Conservation (phyloP, 371 early-diverging fungal species). For the Mucor ambiguus region DNA sequence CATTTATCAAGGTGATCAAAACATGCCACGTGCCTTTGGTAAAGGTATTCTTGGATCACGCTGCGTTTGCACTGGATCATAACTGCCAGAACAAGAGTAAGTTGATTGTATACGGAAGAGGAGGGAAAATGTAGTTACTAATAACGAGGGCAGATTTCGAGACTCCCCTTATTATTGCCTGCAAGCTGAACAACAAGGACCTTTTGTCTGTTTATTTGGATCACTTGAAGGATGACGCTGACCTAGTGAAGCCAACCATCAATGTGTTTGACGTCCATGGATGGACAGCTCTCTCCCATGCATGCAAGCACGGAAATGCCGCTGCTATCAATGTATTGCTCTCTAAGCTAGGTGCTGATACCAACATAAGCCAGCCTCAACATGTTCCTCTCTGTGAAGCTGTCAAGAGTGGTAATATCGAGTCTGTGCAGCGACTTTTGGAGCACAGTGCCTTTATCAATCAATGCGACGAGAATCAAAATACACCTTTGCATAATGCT, state of each 20-base stretch:
- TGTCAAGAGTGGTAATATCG: conserved; percentile 20
- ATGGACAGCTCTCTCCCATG: conserved; percentile 35
- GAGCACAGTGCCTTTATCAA: conserved; percentile 21
- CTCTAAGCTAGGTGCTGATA: conserved; percentile 24
- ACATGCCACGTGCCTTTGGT: conserved; percentile 15
- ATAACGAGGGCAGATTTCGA: conserved; percentile 18
- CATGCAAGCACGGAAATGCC: conserved; percentile 29
- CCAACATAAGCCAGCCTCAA: conserved; percentile 17
- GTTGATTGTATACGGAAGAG: background rate
- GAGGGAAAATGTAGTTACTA: too few relatives aligned
- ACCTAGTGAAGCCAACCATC: background rate
- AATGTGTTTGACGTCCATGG: conserved; percentile 23
- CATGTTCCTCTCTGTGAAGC: conserved; percentile 23
- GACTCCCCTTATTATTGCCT: conserved; percentile 31
- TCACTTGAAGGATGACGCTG: background rate
- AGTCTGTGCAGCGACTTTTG: conserved; percentile 19
- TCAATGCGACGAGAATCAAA: conserved; percentile 20
- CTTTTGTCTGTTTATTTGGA: conserved; percentile 10
- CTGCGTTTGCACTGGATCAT: conserved; percentile 23
- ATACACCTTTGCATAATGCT: conserved; percentile 50
- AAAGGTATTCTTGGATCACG: conserved; percentile 7
- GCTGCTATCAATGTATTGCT: conserved; percentile 32
- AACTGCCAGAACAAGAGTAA: conserved; percentile 33
- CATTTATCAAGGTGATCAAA: conserved; percentile 35
- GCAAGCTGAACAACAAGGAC: conserved; percentile 10